phyloP scores from a whole-genome alignment of 495 filamentous ascomycete genomes.

The Margaritispora aquatica region DNA sequence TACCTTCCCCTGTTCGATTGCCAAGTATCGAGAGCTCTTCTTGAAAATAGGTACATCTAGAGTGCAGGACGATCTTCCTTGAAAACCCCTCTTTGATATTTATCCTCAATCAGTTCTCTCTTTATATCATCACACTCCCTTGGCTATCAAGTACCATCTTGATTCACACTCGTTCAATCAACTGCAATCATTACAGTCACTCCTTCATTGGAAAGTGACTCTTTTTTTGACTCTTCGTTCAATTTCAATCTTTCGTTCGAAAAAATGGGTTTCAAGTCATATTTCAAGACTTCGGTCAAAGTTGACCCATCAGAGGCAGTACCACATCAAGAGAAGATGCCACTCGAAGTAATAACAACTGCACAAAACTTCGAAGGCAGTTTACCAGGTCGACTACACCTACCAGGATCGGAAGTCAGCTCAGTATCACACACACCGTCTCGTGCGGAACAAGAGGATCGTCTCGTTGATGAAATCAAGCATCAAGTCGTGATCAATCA shows the following conservation, averaged over 20 bases:
- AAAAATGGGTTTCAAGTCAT: not conserved
- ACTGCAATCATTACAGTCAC: not conserved
- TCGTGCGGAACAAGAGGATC: conserved; percentile 1
- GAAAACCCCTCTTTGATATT: not conserved
- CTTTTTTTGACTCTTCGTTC: not conserved
- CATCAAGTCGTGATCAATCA: conserved; percentile 8
- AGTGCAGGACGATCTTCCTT: not conserved
- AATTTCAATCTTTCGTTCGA: not conserved
- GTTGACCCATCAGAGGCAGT: not conserved
- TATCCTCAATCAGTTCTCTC: not conserved
- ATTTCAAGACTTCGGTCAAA: conserved; percentile 2
- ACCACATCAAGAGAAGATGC: conserved; percentile 3
- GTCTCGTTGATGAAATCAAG: conserved; percentile 7
- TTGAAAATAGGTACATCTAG: not conserved
- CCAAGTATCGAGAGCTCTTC: not conserved
- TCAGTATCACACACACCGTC: not conserved
- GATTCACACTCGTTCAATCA: not conserved
- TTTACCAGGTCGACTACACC: not conserved
- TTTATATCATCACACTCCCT: not conserved
- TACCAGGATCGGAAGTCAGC: not conserved
- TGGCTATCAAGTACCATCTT: not conserved
- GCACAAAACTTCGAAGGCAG: not conserved
- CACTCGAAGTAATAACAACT: not conserved
- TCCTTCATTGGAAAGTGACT: not conserved
- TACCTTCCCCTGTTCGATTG: not conserved